Percentiles rank a stretch among this genome's conserved stretches.
These are phyloP conservation scores for Endotrypanum monterogeii DNA, from an alignment of 208 protist species.

Conservation along the genomic window DNA sequence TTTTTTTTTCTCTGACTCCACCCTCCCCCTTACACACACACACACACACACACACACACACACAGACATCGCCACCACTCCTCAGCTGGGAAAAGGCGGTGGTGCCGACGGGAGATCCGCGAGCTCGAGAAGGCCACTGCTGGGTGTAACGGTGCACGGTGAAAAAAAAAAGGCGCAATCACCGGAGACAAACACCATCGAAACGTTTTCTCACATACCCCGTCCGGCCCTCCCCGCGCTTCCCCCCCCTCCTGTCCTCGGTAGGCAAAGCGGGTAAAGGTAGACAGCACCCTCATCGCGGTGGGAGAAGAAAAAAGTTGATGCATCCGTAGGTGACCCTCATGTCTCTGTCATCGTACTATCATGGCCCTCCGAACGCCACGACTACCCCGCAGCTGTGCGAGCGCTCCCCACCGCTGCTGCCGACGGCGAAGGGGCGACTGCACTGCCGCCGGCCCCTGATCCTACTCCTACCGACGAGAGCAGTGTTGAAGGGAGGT, in stretches of 20 bases:
- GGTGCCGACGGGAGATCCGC: background rate
- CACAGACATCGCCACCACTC: background rate
- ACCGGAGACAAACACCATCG: background rate
- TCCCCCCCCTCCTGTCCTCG: background rate
- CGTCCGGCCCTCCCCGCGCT: too few relatives aligned
- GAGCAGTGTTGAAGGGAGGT: constrained; percentile 45
- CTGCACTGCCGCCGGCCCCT: constrained; percentile 10
- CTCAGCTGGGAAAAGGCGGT: background rate
- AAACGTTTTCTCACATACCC: background rate
- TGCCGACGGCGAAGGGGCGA: constrained; percentile 9
- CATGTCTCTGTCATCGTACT: too few relatives aligned
- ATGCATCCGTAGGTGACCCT: too few relatives aligned
- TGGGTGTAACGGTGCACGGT: background rate
- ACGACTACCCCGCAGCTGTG: background rate
- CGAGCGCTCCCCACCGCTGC: background rate
- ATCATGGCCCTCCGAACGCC: background rate
- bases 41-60: background rate
- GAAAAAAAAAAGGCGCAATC: background rate
- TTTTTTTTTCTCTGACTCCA: background rate
- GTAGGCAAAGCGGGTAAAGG: background rate
- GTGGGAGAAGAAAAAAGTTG: background rate
- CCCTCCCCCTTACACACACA: background rate
- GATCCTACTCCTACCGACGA: constrained; percentile 30
- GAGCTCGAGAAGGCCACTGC: background rate
- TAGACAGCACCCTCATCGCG: background rate